phyloP scores from a whole-genome alignment of 306 rosid species.

The Cajanus cajan region DNA sequence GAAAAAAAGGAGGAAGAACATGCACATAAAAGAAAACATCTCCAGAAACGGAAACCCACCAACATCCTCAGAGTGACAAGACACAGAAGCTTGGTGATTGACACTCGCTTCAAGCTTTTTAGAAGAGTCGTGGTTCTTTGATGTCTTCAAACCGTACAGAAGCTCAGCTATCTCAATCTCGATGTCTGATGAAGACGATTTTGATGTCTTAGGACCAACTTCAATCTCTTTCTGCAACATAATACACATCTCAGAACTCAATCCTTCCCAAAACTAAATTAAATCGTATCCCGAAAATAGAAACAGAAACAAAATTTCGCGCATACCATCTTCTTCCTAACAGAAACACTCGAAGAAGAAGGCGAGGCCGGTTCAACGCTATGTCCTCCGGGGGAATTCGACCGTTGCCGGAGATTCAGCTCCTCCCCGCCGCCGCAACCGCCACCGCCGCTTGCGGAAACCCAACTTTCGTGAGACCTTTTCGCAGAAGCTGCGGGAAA shows the following conservation, averaged over 20 bases:
- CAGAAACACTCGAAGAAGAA: conserved; percentile 36
- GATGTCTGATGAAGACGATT: conserved; percentile 46
- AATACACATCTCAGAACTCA: conserved; percentile 24
- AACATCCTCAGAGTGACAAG: conserved; percentile 11
- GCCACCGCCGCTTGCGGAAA: conserved; percentile 40
- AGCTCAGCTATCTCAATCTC: conserved; percentile 87
- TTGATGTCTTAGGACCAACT: conserved; percentile 24
- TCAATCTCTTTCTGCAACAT: conserved; percentile 50
- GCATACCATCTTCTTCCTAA: conserved; percentile 54
- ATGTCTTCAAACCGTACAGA: conserved; percentile 53
- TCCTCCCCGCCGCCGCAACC: conserved; percentile 40
- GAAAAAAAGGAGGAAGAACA: background rate
- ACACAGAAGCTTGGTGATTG: background rate
- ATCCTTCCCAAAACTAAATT: background rate
- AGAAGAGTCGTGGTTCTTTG: conserved; percentile 29
- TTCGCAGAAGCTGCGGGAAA: conserved; percentile 53
- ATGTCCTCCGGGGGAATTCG: conserved; percentile 28
- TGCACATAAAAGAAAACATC: background rate
- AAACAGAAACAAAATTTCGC: background rate
- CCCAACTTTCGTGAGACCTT: conserved; percentile 49
- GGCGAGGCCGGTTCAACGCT: conserved; percentile 41
- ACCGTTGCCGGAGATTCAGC: conserved; percentile 28
- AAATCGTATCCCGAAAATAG: background rate
- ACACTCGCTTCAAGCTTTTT: conserved; percentile 33
- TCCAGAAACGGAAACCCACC: conserved; percentile 36